Percentiles rank a stretch among this genome's conserved stretches.
Evolutionary conservation across 2,329 filamentous ascomycete genomes (phyloP).

Genomic region (Aureobasidium sp.): DNA sequence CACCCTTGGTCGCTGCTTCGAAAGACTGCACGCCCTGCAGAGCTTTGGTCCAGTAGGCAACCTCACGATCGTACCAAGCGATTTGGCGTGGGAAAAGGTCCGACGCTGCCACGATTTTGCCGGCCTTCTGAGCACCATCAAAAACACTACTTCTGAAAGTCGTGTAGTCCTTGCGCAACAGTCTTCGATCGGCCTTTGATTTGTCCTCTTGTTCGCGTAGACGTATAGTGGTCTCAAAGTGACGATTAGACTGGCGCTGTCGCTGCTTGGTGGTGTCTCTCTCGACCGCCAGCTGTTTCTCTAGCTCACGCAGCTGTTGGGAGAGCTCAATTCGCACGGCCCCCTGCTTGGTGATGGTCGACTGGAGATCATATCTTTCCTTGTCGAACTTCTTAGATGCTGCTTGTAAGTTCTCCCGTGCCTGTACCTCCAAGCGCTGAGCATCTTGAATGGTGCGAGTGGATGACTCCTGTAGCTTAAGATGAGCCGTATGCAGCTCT

Average conservation of each 20-base stretch:
- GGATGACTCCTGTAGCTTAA: background rate
- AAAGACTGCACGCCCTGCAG: background rate
- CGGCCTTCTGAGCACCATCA: background rate
- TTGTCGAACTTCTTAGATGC: background rate
- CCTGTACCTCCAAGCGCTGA: background rate
- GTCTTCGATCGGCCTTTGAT: slow-evolving; percentile 14
- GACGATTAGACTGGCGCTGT: slow-evolving; percentile 19
- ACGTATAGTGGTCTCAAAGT: slow-evolving; percentile 17
- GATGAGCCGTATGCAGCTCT: background rate
- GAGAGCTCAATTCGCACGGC: background rate
- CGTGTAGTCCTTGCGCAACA: background rate
- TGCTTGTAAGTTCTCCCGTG: background rate
- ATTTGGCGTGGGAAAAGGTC: background rate
- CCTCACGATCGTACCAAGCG: background rate
- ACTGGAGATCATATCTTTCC: background rate
- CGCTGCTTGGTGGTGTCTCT: background rate
- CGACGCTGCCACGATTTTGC: background rate
- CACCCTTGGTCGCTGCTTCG: background rate
- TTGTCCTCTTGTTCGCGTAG: slow-evolving; percentile 18
- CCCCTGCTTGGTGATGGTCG: background rate
- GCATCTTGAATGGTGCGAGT: background rate
- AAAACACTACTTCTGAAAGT: background rate
- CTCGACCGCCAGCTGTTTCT: background rate
- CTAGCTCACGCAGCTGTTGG: background rate
- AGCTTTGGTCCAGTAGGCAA: background rate